These are phyloP conservation scores for Ramichloridium luteum DNA, from an alignment of 2,329 filamentous ascomycete species.

Conservation along the genomic window DNA sequence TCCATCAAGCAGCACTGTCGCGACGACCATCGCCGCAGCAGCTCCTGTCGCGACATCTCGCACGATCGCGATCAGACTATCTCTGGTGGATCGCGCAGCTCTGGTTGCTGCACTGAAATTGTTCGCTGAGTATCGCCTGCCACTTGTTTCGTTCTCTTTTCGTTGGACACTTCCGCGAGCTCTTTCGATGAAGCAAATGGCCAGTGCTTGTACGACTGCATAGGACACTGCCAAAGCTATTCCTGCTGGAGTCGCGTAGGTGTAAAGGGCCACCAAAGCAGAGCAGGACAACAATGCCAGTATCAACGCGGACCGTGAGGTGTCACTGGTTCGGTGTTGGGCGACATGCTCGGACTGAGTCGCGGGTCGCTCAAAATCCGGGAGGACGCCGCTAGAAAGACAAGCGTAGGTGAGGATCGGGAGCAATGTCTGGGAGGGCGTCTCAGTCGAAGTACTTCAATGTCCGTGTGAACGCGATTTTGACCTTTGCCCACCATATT, in stretches of 20 bases:
- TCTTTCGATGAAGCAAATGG: constrained; percentile 31
- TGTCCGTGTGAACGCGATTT: constrained; percentile 2
- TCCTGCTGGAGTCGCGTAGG: constrained; percentile 17
- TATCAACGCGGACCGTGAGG: too few species aligned
- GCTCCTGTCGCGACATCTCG: constrained; percentile 16
- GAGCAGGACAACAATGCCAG: too few species aligned
- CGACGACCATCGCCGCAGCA: constrained; percentile 18
- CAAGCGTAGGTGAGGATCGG: constrained; percentile 17
- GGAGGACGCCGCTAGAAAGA: constrained; percentile 10
- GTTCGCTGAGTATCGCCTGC: too few species aligned
- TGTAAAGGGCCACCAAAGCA: constrained; percentile 25
- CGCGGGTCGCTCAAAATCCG: constrained; percentile 1
- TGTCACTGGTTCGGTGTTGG: too few species aligned
- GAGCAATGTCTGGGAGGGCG: constrained; percentile 17
- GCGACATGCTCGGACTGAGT: background rate
- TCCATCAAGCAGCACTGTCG: constrained; percentile 17
- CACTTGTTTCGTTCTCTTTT: too few species aligned
- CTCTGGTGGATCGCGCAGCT: too few species aligned
- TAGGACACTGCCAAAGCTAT: constrained; percentile 32
- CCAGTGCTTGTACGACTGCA: constrained; percentile 28
- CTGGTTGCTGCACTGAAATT: too few species aligned
- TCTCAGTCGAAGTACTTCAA: constrained; percentile 16
- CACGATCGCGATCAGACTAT: too few species aligned
- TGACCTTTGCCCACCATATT: constrained; percentile 36
- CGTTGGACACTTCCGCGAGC: constrained; percentile 15